phyloP scores from a whole-genome alignment of 2,329 filamentous ascomycete genomes.

The Colletotrichum sp. region DNA sequence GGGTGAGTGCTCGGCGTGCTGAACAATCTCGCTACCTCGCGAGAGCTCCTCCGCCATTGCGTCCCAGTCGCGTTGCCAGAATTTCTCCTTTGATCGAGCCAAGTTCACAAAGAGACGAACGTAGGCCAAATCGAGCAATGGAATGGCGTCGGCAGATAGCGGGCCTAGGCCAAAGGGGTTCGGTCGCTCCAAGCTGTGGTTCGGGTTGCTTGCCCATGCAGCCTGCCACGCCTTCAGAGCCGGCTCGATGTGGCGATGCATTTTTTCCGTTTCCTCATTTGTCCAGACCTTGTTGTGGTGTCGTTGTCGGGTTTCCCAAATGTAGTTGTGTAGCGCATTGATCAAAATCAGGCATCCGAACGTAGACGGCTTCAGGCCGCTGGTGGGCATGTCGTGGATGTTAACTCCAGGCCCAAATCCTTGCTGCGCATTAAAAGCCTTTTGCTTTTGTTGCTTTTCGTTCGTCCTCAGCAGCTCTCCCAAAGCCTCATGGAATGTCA shows the following conservation, averaged over 20 bases:
- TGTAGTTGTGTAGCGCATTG: conserved; percentile 95
- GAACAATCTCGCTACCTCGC: conserved; percentile 74
- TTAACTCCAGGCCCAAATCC: conserved; percentile 53
- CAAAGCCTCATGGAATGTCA: conserved; percentile 83
- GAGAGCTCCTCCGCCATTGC: conserved; percentile 88
- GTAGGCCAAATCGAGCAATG: conserved; percentile 88
- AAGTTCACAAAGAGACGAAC: conserved; percentile 92
- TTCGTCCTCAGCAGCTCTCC: conserved; percentile 81
- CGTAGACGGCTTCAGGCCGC: conserved; percentile 79
- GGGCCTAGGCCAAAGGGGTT: conserved; percentile 84
- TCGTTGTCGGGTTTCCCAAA: conserved; percentile 94
- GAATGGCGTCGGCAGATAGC: conserved; percentile 88
- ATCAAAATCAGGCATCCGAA: conserved; percentile 93
- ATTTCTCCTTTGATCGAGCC: conserved; percentile 88
- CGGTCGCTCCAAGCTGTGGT: conserved; percentile 82
- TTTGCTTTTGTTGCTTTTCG: conserved; percentile 64
- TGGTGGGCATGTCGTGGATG: conserved; percentile 42
- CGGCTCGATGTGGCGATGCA: conserved; percentile 94
- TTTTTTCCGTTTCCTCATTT: conserved; percentile 88
- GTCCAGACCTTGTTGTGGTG: conserved; percentile 92
- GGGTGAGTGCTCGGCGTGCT: conserved; percentile 71
- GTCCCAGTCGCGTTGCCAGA: conserved; percentile 94
- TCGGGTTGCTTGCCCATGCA: conserved; percentile 86
- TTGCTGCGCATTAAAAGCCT: conserved; percentile 45
- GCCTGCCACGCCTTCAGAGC: conserved; percentile 93